Conservation (phyloP, 345 rosid species). For the Mallotus nudiflorus region DNA sequence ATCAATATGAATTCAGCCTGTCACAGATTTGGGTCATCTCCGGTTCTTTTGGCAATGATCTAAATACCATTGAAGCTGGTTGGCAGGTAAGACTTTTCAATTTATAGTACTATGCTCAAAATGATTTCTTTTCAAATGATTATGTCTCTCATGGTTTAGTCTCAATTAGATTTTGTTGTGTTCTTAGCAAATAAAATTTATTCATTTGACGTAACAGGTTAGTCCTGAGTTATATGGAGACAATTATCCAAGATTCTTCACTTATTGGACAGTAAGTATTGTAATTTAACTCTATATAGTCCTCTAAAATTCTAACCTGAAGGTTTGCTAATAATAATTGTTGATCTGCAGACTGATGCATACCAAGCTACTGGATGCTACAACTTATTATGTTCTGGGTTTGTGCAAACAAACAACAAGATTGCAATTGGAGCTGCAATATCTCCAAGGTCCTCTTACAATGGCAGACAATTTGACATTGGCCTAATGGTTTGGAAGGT, state of each 20-base stretch:
- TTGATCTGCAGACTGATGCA: slow-evolving; percentile 34
- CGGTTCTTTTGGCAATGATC: slow-evolving; percentile 37
- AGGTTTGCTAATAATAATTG: background rate
- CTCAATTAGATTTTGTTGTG: background rate
- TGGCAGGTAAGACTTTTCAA: slow-evolving; percentile 32
- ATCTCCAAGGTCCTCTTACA: slow-evolving; percentile 34
- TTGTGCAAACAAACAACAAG: slow-evolving; percentile 36
- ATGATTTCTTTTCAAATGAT: background rate
- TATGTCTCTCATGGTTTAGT: background rate
- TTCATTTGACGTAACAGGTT: slow-evolving; percentile 21
- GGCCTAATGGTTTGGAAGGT: slow-evolving; percentile 40
- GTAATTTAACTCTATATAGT: background rate
- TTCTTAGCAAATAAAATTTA: background rate
- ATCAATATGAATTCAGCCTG: slow-evolving; percentile 31
- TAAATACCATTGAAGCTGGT: slow-evolving; percentile 41
- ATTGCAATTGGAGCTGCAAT: slow-evolving; percentile 42
- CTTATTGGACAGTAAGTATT: slow-evolving; percentile 37
- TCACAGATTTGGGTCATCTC: slow-evolving; percentile 40
- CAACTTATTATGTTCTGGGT: slow-evolving; percentile 37
- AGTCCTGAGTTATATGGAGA: slow-evolving; percentile 40
- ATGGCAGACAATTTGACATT: slow-evolving; percentile 32
- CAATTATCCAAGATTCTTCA: slow-evolving; percentile 36
- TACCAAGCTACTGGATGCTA: slow-evolving; percentile 40
- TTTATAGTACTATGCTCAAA: background rate
- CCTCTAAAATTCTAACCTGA: background rate